phyloP scores from a whole-genome alignment of 208 protist species.

The Trypanosoma melophagium region DNA sequence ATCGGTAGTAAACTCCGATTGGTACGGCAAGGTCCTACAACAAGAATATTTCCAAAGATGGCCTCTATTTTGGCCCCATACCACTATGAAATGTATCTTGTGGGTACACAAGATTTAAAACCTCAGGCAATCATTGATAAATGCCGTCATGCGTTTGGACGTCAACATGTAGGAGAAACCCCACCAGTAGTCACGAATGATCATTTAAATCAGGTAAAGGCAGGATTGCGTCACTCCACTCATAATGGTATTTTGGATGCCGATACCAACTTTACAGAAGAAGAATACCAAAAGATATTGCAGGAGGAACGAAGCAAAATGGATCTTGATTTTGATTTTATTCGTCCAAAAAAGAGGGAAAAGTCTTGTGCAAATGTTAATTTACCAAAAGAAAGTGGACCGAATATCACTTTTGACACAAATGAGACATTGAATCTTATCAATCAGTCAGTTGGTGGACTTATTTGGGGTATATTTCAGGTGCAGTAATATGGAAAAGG shows the following conservation, averaged over 20 bases:
- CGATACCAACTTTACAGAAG: slow-evolving; percentile 46
- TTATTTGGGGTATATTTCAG: slow-evolving; percentile 80
- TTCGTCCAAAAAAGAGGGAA: slow-evolving; percentile 19
- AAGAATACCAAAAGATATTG: slow-evolving; percentile 46
- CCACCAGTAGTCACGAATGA: not conserved
- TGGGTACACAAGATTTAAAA: slow-evolving; percentile 62
- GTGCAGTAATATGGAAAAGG: slow-evolving; percentile 16
- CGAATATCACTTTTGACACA: slow-evolving; percentile 57
- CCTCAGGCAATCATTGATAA: slow-evolving; percentile 71
- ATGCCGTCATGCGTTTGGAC: slow-evolving; percentile 55
- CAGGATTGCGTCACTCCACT: slow-evolving; percentile 7
- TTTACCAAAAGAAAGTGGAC: too few species aligned
- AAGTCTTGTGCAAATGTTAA: too few species aligned
- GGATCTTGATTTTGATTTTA: slow-evolving; percentile 27
- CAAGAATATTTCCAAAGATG: slow-evolving; percentile 58
- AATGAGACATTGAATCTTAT: slow-evolving; percentile 64
- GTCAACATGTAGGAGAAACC: slow-evolving; percentile 7
- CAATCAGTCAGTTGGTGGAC: slow-evolving; percentile 49
- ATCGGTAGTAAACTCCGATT: slow-evolving; percentile 67
- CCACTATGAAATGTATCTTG: slow-evolving; percentile 73
- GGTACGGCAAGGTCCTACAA: slow-evolving; percentile 34
- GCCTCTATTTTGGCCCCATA: slow-evolving; percentile 57
- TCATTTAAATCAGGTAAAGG: slow-evolving; percentile 9
- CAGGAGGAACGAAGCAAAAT: slow-evolving; percentile 36
- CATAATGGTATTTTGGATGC: too few species aligned